phyloP scores from a whole-genome alignment of 306 rosid species.

The Citrullus mucosospermus region DNA sequence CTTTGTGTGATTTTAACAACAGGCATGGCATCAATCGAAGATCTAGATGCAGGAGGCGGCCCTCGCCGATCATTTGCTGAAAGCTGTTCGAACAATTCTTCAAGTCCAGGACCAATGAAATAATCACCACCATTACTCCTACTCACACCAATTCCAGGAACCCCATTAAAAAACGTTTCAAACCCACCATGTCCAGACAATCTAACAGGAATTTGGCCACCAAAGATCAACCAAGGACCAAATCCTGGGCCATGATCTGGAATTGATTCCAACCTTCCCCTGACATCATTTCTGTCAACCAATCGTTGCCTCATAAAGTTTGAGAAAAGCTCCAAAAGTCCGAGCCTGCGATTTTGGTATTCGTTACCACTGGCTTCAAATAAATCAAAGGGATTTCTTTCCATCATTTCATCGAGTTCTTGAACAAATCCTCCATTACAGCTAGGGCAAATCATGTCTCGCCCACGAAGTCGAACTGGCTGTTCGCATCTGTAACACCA shows the following conservation, averaged over 20 bases:
- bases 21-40: conserved; percentile 12
- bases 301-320: conserved; percentile 10
- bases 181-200: conserved; percentile 1
- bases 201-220: conserved; percentile 12
- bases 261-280: conserved; percentile 10
- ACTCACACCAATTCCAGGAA: conserved; percentile 11
- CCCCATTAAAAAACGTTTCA: conserved; percentile 12
- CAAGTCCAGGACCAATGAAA: conserved; percentile 12
- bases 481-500: conserved; percentile 16
- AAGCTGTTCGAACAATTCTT: conserved; percentile 11
- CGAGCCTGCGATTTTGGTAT: neutral
- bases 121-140: conserved; percentile 12
- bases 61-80: conserved; percentile 4
- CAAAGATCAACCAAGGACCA: conserved; percentile 15
- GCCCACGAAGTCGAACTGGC: conserved; percentile 6
- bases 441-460: conserved; percentile 3
- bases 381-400: conserved; percentile 1
- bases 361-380: neutral
- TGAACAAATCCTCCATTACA: conserved; percentile 16
- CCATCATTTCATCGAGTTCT: conserved; percentile 10
- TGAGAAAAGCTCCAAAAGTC: conserved; percentile 5
- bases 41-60: conserved; percentile 2
- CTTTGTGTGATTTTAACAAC: neutral
- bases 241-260: conserved; percentile 10
- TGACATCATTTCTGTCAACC: conserved; percentile 4